Evolutionary conservation across 176 grass and related monocot genomes (phyloP).

Genomic region (barley (Hordeum vulgare)): DNA sequence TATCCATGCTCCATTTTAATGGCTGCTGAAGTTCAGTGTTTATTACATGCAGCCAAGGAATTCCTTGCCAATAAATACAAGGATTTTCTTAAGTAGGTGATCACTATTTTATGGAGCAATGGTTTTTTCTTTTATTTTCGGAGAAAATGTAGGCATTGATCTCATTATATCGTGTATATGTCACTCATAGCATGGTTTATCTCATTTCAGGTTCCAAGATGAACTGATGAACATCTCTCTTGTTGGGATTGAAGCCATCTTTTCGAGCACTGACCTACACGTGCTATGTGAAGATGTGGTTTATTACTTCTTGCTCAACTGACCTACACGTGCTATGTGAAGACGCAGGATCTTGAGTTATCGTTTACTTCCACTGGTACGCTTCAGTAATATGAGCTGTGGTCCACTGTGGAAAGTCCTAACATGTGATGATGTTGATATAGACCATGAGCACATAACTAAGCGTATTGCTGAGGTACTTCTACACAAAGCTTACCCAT

Average conservation of each 20-base stretch:
- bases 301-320: neutral
- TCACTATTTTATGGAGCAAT: neutral
- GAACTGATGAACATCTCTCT: neutral
- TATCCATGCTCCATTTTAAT: neutral
- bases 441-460: neutral
- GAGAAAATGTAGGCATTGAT: neutral
- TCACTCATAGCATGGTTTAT: neutral
- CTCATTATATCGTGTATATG: neutral
- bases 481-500: neutral
- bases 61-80: neutral
- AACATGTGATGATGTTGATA: neutral
- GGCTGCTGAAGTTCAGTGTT: neutral
- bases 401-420: neutral
- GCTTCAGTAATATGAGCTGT: neutral
- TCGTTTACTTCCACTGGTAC: slow-evolving; percentile 1
- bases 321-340: neutral
- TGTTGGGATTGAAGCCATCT: neutral
- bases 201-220: neutral
- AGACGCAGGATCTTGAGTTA: neutral
- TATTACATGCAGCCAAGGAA: neutral
- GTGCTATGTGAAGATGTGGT: neutral
- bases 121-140: neutral
- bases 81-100: neutral
- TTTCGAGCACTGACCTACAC: neutral
- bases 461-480: neutral